Conservation (phyloP, 2,329 filamentous ascomycete genomes). For the Penicillium sp. region DNA sequence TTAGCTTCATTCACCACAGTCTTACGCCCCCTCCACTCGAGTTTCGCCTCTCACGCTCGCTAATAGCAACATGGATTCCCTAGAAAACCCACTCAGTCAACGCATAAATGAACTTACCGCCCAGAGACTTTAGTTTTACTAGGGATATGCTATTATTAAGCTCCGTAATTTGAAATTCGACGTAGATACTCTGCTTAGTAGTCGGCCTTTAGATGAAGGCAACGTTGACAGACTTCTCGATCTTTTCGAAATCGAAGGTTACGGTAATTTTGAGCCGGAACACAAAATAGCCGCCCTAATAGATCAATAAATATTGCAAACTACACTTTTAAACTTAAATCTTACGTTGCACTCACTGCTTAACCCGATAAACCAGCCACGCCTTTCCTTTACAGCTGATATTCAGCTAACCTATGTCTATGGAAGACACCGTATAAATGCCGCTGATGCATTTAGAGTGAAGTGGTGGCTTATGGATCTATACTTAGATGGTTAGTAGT, state of each 20-base stretch:
- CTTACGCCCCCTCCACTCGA: too few relatives aligned
- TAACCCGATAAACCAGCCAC: neutral
- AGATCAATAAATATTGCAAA: neutral
- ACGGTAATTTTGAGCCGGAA: constrained; percentile 7
- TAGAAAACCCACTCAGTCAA: neutral
- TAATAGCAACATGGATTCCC: neutral
- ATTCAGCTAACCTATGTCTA: neutral
- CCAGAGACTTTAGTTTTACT: neutral
- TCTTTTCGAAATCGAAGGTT: constrained; percentile 8
- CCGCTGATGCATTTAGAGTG: neutral
- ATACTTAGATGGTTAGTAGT: neutral
- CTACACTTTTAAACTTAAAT: neutral
- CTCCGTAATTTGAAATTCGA: neutral
- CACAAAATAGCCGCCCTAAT: constrained; percentile 1
- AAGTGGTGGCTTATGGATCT: neutral
- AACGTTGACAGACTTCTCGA: neutral
- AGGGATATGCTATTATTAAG: neutral
- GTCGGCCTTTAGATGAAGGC: neutral
- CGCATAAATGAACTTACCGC: neutral
- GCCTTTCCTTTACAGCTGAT: neutral
- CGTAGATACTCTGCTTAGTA: neutral
- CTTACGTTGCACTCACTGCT: neutral
- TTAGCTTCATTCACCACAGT: too few relatives aligned
- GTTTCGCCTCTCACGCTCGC: too few relatives aligned
- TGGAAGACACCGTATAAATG: neutral